These are phyloP conservation scores for Schwanniomyces pseudopolymorphus DNA, from an alignment of 805 yeast species.

Conservation along the genomic window DNA sequence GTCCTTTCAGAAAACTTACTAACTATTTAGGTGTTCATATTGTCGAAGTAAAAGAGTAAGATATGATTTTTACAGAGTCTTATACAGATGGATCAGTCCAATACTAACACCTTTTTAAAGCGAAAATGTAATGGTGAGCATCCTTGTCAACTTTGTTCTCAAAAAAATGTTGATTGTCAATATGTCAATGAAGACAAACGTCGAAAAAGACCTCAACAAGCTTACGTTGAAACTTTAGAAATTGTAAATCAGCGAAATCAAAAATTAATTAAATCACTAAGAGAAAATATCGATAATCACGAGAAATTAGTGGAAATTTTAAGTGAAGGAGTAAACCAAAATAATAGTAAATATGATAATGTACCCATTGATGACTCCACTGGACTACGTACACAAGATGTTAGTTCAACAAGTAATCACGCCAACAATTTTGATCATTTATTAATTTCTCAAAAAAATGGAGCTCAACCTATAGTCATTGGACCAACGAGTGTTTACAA, in stretches of 20 bases:
- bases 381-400: background rate
- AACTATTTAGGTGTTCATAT: conserved; percentile 1
- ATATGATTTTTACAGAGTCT: background rate
- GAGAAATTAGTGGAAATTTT: background rate
- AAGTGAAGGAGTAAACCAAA: background rate
- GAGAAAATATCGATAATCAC: conserved; percentile 2
- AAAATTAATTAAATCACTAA: conserved; percentile 1
- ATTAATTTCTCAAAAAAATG: conserved; percentile 2
- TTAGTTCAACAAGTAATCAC: background rate
- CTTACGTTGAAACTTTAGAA: conserved; percentile 9
- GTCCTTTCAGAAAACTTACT: background rate
- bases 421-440: background rate
- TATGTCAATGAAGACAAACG: conserved; percentile 8
- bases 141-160: conserved; percentile 7
- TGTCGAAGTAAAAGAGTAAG: conserved; percentile 4
- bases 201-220: conserved; percentile 3
- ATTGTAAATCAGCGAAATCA: conserved; percentile 1
- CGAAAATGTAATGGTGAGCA: conserved; percentile 8
- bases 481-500: conserved; percentile 12
- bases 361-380: background rate
- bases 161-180: conserved; percentile 3
- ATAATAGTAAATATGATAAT: background rate
- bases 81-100: background rate
- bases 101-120: background rate
- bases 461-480: conserved; percentile 1